Base-by-base conservation (phyloP, 768 basidiomycete genomes). In the Pleurotus djamor region DNA sequence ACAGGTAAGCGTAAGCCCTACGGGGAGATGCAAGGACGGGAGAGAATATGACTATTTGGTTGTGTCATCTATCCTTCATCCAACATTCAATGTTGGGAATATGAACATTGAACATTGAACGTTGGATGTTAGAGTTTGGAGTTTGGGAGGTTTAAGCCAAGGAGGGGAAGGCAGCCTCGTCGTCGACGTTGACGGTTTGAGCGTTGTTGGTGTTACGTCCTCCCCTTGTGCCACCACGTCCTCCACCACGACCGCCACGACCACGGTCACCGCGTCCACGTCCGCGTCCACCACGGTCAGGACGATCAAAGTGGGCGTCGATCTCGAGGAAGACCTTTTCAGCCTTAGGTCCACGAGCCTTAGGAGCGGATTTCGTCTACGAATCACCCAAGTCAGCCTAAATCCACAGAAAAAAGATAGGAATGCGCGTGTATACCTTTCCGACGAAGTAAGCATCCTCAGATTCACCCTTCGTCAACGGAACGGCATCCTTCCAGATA, bases 291-390 rank as follows among this genome's bases (percentile, higher is more conserved):
- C 85, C 84, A 63, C 90, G 85, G n/a, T 79, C 71, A 57, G 93
- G 93, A 64, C 89, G 88, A 47, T 94, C 89, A 71, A 94, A 95
- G 67, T 83, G 91, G 58, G 87, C 91, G 13, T 97, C 94, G 71
- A 98, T 92, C 69, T 96, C 94, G 69, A 98, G 80, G 77, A 81
- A 92, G 66, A 94, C 85, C 74, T 96, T 97, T 73, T 94, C 92
- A 66, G 92, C 88, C 79, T 93, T 94, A 80, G 92, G 89, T 61
- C 84, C 61, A 61, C 86, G 85, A 49, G 79, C 63, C 76, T 92
- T 94, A 72, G 82, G 83, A 13, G 82, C 69, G 54, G 78, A 66
- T 73, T 86, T 93, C 71, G 77, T 72, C 92, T 95, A 69, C n/a
- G n/a, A n/a, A n/a, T n/a, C n/a, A n/a, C n/a, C n/a, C n/a, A n/a